Base-by-base conservation (phyloP, 2,329 filamentous ascomycete species). In the Cordyceps cateniannulata region DNA sequence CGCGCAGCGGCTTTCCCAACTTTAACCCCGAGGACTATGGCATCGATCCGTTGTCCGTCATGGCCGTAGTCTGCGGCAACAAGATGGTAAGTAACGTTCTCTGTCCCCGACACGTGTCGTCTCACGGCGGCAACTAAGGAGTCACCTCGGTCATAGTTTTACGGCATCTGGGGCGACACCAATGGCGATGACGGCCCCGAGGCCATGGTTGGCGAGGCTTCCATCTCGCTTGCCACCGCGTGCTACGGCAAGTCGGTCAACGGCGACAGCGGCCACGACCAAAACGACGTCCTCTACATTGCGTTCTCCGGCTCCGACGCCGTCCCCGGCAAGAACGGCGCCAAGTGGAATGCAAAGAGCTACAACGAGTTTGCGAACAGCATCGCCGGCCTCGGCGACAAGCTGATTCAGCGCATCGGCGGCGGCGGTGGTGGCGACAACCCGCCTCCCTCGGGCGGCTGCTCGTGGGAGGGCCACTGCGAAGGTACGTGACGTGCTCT, bases 231-330 rank as follows among this genome's bases (percentile, higher is more conserved):
- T 8, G 84, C 81, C 2, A 81, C 81, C 35, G 73, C 79, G 22
- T 87, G 84, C 68, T 87, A 79, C 67, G 82, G 82, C 3, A 59
- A 47, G 38, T 22, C 32, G 71, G 72, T 88, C 35, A 82, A 73
- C 42, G 85, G 85, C 3, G 73, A 85, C 68, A 75, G 71, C 59
- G 85, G 85, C 1, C 79, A 87, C 69, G 76, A 77, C 45, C 70
- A 74, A 18, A 77, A 83, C 38, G 84, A 88, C 68, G 82, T 88
- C 0, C 70, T 88, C 40, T 88, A 82, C 69, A 76, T 88, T 53
- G 85, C 82, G 0, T 88, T 88, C 66, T 75, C 75, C 0, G 84
- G 84, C 1, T 60, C 70, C 0, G 77, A 81, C 6, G 84, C 85
- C 1, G 81, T 86, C 0, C 83, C 84, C 0, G 84, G 84, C 1